These are phyloP conservation scores for Pichia sp. DNA, from an alignment of 1,139 yeast genomes.

Conservation along the genomic window DNA sequence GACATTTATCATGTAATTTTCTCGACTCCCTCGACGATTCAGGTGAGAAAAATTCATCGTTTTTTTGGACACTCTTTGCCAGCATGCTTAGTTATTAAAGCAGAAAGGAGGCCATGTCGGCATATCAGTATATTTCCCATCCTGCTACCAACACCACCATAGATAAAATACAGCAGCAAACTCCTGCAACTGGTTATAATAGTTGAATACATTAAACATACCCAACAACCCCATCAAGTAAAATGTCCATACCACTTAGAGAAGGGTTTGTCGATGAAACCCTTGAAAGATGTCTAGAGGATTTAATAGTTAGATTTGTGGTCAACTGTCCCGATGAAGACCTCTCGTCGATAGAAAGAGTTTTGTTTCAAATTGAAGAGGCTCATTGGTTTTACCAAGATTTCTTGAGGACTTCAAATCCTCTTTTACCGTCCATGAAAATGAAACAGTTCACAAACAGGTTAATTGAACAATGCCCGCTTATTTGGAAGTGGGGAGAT, in stretches of 20 bases:
- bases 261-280: slow-evolving; percentile 56
- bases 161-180: neutral
- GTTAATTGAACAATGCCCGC: slow-evolving; percentile 74
- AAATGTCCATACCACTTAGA: slow-evolving; percentile 54
- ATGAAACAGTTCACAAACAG: slow-evolving; percentile 75
- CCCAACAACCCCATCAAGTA: neutral
- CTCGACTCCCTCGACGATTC: neutral
- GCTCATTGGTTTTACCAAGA: slow-evolving; percentile 98
- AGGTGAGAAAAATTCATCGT: neutral
- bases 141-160: neutral
- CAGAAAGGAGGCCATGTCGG: neutral
- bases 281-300: slow-evolving; percentile 77
- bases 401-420: slow-evolving; percentile 69
- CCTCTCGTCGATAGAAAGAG: slow-evolving; percentile 76
- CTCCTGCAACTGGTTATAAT: neutral
- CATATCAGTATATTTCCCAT: neutral
- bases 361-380: slow-evolving; percentile 92
- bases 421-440: slow-evolving; percentile 71
- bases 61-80: neutral
- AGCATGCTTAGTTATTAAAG: neutral
- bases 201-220: neutral
- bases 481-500: slow-evolving; percentile 82
- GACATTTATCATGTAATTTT: neutral
- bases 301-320: slow-evolving; percentile 81
- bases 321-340: slow-evolving; percentile 92